phyloP scores from a whole-genome alignment of 2,329 filamentous ascomycete genomes.

The Emmonsia crescens region DNA sequence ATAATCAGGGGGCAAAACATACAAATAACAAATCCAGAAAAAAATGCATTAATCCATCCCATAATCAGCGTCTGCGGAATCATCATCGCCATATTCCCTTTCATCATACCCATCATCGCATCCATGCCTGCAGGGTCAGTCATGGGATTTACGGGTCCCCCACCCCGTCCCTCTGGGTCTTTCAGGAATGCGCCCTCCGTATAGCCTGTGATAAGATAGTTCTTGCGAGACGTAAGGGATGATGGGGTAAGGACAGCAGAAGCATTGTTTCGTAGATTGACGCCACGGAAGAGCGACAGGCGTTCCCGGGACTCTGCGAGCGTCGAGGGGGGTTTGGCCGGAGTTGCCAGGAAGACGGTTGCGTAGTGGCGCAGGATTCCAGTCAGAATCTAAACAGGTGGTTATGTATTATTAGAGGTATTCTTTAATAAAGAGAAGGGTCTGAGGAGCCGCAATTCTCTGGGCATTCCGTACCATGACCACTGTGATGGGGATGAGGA shows the following conservation, averaged over 20 bases:
- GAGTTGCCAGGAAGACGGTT: constrained; percentile 73
- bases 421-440: neutral
- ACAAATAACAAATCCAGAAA: constrained; percentile 97
- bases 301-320: constrained; percentile 62
- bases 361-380: constrained; percentile 95
- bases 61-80: constrained; percentile 97
- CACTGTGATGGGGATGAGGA: constrained; percentile 89
- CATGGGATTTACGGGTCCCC: constrained; percentile 87
- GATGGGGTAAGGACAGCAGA: constrained; percentile 66
- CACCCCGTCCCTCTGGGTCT: constrained; percentile 72
- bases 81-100: constrained; percentile 99
- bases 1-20: constrained; percentile 26
- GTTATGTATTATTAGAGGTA: neutral
- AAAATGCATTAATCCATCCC: constrained; percentile 99
- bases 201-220: constrained; percentile 67
- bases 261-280: constrained; percentile 74
- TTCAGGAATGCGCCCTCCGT: constrained; percentile 83
- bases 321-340: constrained; percentile 65
- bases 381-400: constrained; percentile 60
- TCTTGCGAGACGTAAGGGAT: constrained; percentile 70
- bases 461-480: constrained; percentile 60
- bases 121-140: constrained; percentile 95
- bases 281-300: constrained; percentile 68
- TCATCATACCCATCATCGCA: constrained; percentile 99
- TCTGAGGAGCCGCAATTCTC: neutral